Conservation (phyloP, 495 filamentous ascomycete genomes). For the Penicillium coprophilum region DNA sequence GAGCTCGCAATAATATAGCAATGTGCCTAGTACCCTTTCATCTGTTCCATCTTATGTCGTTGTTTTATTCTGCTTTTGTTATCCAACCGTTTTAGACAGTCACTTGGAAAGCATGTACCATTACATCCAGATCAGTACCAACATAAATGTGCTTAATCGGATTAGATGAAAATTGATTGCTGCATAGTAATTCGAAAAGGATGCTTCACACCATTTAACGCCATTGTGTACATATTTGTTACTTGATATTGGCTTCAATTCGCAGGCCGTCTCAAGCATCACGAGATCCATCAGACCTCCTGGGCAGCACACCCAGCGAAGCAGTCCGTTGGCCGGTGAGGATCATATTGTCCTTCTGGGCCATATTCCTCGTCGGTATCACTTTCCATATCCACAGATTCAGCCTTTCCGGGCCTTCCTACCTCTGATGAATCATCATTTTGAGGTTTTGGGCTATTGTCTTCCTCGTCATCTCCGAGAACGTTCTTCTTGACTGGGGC, state of each 20-base stretch:
- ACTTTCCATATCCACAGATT: constrained; percentile 34
- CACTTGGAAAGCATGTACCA: constrained; percentile 42
- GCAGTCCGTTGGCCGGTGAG: constrained; percentile 53
- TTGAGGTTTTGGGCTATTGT: constrained; percentile 15
- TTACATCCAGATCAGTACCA: constrained; percentile 28
- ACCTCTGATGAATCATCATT: background rate
- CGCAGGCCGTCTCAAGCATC: background rate
- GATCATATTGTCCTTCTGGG: constrained; percentile 52
- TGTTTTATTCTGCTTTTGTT: constrained; percentile 32
- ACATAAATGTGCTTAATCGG: constrained; percentile 18
- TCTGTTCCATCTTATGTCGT: constrained; percentile 27
- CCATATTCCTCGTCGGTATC: constrained; percentile 49
- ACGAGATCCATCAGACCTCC: constrained; percentile 8
- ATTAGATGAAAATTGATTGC: constrained; percentile 13
- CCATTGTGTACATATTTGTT: background rate
- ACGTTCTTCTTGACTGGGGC: constrained; percentile 45
- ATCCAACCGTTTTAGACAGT: constrained; percentile 24
- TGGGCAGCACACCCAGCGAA: constrained; percentile 38
- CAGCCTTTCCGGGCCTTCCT: background rate
- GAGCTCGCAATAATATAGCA: constrained; percentile 32
- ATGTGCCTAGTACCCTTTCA: constrained; percentile 39
- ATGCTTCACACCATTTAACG: background rate
- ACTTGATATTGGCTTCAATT: background rate
- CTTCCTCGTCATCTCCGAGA: constrained; percentile 45
- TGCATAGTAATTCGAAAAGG: background rate